Evolutionary conservation across 2,329 filamentous ascomycete genomes (phyloP).

Genomic region (Paramyrothecium sp.): DNA sequence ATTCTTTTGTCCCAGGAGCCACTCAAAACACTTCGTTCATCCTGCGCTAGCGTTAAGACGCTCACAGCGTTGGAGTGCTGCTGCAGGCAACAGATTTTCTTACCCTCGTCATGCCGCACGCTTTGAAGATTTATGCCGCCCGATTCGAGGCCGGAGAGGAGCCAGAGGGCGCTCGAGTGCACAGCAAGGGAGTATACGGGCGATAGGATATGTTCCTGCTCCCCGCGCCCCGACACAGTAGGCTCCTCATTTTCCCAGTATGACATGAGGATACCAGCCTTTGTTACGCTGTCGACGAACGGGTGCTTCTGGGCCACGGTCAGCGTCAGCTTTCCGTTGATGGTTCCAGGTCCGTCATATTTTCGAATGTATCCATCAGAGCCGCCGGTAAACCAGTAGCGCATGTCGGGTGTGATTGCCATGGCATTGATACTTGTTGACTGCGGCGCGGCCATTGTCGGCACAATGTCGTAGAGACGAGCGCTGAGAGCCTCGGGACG

Average conservation of each 20-base stretch:
- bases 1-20: slow-evolving; percentile 97
- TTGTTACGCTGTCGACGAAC: slow-evolving; percentile 95
- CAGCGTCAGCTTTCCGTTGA: slow-evolving; percentile 89
- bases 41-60: slow-evolving; percentile 75
- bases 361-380: slow-evolving; percentile 95
- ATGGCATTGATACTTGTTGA: slow-evolving; percentile 94
- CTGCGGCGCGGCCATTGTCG: slow-evolving; percentile 94
- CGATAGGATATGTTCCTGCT: slow-evolving; percentile 67
- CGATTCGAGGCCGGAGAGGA: slow-evolving; percentile 85
- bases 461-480: slow-evolving; percentile 86
- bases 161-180: slow-evolving; percentile 86
- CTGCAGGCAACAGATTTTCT: slow-evolving; percentile 76
- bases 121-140: slow-evolving; percentile 92
- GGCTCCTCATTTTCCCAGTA: slow-evolving; percentile 99
- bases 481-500: slow-evolving; percentile 78
- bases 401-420: slow-evolving; percentile 87
- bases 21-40: slow-evolving; percentile 84
- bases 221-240: slow-evolving; percentile 36
- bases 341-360: slow-evolving; percentile 92
- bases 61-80: slow-evolving; percentile 91
- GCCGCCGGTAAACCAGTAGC: slow-evolving; percentile 92
- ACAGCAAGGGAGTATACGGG: slow-evolving; percentile 94
- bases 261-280: slow-evolving; percentile 88
- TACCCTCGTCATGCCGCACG: slow-evolving; percentile 91
- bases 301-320: slow-evolving; percentile 95